Evolutionary conservation across 208 protist genomes (phyloP).

Genomic region (Porcisia deanei): DNA sequence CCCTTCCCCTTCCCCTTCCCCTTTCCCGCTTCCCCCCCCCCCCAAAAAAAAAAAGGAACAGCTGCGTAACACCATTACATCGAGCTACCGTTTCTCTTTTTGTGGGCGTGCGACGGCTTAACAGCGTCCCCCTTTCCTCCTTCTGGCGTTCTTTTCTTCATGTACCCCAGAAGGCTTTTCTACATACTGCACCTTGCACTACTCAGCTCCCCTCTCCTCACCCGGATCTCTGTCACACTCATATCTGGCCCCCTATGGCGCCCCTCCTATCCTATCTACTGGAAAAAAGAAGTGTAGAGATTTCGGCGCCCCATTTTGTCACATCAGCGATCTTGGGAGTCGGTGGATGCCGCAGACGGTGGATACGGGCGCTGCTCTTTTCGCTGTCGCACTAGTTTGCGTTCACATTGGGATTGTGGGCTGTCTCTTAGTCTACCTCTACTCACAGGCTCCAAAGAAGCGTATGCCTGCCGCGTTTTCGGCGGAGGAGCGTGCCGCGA

Average conservation of each 20-base stretch:
- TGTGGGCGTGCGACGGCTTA: too few species aligned
- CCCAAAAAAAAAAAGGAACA: too few species aligned
- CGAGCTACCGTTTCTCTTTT: too few species aligned
- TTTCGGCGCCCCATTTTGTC: neutral
- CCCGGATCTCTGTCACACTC: neutral
- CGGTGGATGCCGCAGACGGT: conserved; percentile 12
- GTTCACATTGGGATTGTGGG: conserved; percentile 33
- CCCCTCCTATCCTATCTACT: neutral
- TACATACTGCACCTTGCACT: neutral
- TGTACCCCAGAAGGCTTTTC: too few species aligned
- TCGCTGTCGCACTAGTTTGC: conserved; percentile 25
- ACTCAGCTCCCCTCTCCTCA: neutral
- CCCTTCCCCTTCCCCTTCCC: too few species aligned
- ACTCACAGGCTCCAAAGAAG: conserved; percentile 28
- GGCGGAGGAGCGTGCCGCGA: conserved; percentile 14
- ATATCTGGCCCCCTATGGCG: too few species aligned
- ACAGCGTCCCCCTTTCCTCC: too few species aligned
- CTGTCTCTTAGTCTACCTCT: conserved; percentile 30
- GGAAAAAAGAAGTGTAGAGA: neutral
- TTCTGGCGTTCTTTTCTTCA: too few species aligned
- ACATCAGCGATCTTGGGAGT: neutral
- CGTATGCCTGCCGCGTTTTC: conserved; percentile 9
- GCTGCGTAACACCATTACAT: too few species aligned
- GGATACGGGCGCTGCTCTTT: conserved; percentile 19
- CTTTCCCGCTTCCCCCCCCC: too few species aligned